Percentiles rank a stretch among this genome's conserved stretches.
Conservation (phyloP, 2,329 filamentous ascomycete species). For the Ophiostoma tasmaniense region DNA sequence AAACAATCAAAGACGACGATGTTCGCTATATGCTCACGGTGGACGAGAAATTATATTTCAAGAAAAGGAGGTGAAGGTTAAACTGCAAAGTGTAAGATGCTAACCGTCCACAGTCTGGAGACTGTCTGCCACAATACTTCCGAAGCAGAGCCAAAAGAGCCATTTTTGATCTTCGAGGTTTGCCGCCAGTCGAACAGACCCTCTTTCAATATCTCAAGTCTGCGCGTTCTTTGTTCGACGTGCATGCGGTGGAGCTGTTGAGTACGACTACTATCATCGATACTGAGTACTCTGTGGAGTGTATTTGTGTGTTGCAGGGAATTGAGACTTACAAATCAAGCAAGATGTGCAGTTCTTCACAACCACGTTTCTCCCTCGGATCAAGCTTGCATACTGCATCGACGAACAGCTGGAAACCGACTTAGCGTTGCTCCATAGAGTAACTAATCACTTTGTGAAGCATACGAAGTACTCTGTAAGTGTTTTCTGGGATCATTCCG, state of each 20-base stretch:
- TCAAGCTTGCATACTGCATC: neutral
- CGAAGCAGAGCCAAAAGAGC: neutral
- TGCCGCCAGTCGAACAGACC: neutral
- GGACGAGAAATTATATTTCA: neutral
- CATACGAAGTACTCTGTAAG: neutral
- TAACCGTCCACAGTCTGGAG: neutral
- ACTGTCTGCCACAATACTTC: neutral
- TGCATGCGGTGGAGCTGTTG: neutral
- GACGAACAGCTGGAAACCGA: neutral
- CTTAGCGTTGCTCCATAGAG: neutral
- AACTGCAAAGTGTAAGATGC: neutral
- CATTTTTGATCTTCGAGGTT: neutral
- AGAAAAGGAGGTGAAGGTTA: neutral
- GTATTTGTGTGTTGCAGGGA: neutral
- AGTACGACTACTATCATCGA: neutral
- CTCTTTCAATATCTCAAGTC: neutral
- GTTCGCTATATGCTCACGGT: neutral
- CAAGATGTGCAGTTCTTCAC: neutral
- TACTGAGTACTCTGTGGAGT: neutral
- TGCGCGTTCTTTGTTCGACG: neutral
- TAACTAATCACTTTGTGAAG: neutral
- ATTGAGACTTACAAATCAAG: neutral
- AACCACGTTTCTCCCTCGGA: neutral
- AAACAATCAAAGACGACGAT: constrained; percentile 1
- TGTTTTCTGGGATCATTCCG: neutral